Conservation (phyloP, 768 basidiomycete genomes). For the Phylloporus rhodoxanthus region DNA sequence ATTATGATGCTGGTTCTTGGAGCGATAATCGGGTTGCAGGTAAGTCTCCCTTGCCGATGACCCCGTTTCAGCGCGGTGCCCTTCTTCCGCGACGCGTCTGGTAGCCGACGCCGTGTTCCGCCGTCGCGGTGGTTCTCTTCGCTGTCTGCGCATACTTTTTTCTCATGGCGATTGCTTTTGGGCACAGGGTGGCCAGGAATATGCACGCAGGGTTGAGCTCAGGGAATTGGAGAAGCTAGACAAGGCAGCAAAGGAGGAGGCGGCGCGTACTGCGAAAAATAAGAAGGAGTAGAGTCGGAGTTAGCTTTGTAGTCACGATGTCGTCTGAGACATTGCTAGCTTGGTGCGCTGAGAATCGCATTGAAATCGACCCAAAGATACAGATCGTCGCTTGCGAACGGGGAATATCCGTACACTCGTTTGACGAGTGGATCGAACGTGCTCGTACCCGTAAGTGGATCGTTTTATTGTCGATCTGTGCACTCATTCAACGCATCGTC, state of each 20-base stretch:
- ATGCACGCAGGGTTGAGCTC: constrained; percentile 58
- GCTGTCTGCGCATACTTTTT: constrained; percentile 8
- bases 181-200: constrained; percentile 80
- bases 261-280: constrained; percentile 22
- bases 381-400: constrained; percentile 23
- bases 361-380: constrained; percentile 45
- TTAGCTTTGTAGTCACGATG: constrained; percentile 28
- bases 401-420: constrained; percentile 22
- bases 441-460: constrained; percentile 23
- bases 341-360: constrained; percentile 45
- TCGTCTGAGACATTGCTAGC: constrained; percentile 29
- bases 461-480: constrained; percentile 2
- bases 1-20: constrained; percentile 69
- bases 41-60: constrained; percentile 30
- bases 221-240: constrained; percentile 36
- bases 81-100: constrained; percentile 4
- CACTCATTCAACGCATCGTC: no score
- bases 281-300: constrained; percentile 23
- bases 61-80: not conserved
- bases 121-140: not conserved
- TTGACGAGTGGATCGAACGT: constrained; percentile 19
- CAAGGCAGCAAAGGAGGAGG: constrained; percentile 32
- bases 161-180: constrained; percentile 8
- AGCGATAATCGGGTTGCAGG: constrained; percentile 67
- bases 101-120: constrained; percentile 10